phyloP scores from a whole-genome alignment of 129 eudicot species.

The Flaveria robusta region DNA sequence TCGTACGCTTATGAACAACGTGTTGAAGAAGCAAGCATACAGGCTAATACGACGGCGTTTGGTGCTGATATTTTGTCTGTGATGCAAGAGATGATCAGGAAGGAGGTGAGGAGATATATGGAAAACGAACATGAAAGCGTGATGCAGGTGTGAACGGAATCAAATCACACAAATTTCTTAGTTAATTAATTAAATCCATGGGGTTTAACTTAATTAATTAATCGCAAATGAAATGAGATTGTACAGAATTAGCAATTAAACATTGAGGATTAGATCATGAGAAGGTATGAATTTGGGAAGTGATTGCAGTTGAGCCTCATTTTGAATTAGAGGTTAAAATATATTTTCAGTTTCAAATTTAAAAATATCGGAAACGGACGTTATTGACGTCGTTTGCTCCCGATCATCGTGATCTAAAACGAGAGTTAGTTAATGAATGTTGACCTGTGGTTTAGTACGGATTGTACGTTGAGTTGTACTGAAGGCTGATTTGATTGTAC shows the following conservation, averaged over 20 bases:
- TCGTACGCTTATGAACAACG: not conserved
- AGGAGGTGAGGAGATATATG: constrained; percentile 34
- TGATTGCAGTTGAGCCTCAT: constrained; percentile 19
- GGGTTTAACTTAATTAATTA: constrained; percentile 14
- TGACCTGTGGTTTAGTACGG: constrained; percentile 17
- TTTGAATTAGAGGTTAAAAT: constrained; percentile 13
- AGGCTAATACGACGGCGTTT: constrained; percentile 20
- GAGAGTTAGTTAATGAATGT: constrained; percentile 12
- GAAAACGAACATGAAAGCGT: constrained; percentile 22
- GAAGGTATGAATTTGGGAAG: not conserved
- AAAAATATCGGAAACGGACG: constrained; percentile 5
- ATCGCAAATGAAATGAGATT: not conserved
- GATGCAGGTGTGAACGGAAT: constrained; percentile 3
- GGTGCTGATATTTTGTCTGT: constrained; percentile 27
- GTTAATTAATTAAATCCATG: constrained; percentile 20
- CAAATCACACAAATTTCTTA: not conserved
- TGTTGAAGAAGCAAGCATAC: constrained; percentile 12
- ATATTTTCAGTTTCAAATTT: not conserved
- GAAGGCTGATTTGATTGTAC: not conserved
- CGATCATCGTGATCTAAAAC: not conserved
- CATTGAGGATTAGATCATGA: constrained; percentile 1
- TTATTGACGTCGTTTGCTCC: constrained; percentile 15
- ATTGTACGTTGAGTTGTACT: constrained; percentile 20
- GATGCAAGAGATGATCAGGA: constrained; percentile 39
- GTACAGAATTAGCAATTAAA: constrained; percentile 23